Conservation (phyloP, 2,329 filamentous ascomycete genomes). For the Rutstroemia sp. region DNA sequence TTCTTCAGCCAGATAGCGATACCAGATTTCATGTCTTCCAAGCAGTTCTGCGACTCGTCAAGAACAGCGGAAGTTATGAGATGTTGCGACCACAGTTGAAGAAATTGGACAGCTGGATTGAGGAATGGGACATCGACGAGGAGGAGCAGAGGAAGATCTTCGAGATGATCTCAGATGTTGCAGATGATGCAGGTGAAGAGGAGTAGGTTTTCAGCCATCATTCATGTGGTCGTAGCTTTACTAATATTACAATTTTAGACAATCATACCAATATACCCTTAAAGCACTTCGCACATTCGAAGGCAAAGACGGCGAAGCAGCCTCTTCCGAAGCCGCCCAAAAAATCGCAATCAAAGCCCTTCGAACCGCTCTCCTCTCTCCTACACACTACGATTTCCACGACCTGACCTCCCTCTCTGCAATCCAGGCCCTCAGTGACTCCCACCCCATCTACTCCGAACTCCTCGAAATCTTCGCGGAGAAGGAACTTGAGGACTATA, state of each 20-base stretch:
- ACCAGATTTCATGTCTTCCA: slow-evolving; percentile 86
- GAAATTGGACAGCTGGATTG: slow-evolving; percentile 74
- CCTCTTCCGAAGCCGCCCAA: slow-evolving; percentile 53
- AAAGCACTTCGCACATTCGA: slow-evolving; percentile 56
- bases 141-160: slow-evolving; percentile 82
- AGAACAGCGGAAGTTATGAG: slow-evolving; percentile 69
- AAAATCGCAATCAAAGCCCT: slow-evolving; percentile 58
- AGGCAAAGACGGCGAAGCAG: slow-evolving; percentile 44
- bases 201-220: slow-evolving; percentile 45
- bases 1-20: slow-evolving; percentile 67
- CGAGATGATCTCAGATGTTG: slow-evolving; percentile 73
- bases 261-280: slow-evolving; percentile 60
- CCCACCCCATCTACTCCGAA: slow-evolving; percentile 79
- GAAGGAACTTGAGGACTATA: slow-evolving; percentile 90
- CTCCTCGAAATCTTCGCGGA: slow-evolving; percentile 93
- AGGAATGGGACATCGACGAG: slow-evolving; percentile 72
- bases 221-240: background rate
- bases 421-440: slow-evolving; percentile 79
- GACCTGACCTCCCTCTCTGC: slow-evolving; percentile 64
- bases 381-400: slow-evolving; percentile 65
- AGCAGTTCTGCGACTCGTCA: slow-evolving; percentile 79
- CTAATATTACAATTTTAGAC: slow-evolving; percentile 32
- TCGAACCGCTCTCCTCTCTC: slow-evolving; percentile 58
- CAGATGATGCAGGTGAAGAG: slow-evolving; percentile 68
- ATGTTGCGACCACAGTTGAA: slow-evolving; percentile 76